Conservation (phyloP, 495 filamentous ascomycete genomes). For the Penicillium ucsense region DNA sequence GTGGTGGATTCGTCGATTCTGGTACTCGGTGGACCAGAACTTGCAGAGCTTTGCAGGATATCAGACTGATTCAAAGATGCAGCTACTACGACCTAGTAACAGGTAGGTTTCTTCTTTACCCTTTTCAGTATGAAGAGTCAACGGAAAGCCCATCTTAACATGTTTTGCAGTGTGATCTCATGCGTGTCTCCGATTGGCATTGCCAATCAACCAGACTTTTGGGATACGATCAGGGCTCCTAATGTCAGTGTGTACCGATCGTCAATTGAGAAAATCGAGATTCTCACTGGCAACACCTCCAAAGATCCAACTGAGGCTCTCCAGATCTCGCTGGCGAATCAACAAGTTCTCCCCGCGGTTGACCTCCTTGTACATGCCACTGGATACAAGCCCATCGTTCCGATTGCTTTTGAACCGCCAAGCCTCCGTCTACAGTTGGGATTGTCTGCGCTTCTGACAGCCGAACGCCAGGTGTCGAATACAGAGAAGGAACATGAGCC, state of each 20-base stretch:
- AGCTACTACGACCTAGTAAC: slow-evolving; percentile 15
- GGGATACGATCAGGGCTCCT: slow-evolving; percentile 18
- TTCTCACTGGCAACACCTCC: background rate
- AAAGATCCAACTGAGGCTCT: background rate
- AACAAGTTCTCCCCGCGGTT: slow-evolving; percentile 30
- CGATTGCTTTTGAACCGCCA: slow-evolving; percentile 39
- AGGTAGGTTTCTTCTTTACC: slow-evolving; percentile 6
- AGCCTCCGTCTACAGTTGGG: slow-evolving; percentile 14
- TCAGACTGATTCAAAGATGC: slow-evolving; percentile 14
- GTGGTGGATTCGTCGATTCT: slow-evolving; percentile 13
- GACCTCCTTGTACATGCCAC: slow-evolving; percentile 28
- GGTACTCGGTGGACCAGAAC: slow-evolving; percentile 12
- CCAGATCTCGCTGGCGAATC: slow-evolving; percentile 5
- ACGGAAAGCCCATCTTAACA: background rate
- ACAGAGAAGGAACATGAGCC: background rate
- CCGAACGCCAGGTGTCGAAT: background rate
- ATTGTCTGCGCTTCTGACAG: slow-evolving; percentile 2
- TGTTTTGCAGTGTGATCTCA: slow-evolving; percentile 11
- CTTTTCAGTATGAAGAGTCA: background rate
- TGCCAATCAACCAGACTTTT: slow-evolving; percentile 23
- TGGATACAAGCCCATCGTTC: slow-evolving; percentile 52
- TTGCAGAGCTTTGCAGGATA: slow-evolving; percentile 13
- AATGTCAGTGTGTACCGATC: slow-evolving; percentile 22
- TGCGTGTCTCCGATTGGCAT: slow-evolving; percentile 20
- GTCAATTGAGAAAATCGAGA: slow-evolving; percentile 3